Evolutionary conservation across 805 yeast species (phyloP).

Genomic region (Yamadazyma insecticola): DNA sequence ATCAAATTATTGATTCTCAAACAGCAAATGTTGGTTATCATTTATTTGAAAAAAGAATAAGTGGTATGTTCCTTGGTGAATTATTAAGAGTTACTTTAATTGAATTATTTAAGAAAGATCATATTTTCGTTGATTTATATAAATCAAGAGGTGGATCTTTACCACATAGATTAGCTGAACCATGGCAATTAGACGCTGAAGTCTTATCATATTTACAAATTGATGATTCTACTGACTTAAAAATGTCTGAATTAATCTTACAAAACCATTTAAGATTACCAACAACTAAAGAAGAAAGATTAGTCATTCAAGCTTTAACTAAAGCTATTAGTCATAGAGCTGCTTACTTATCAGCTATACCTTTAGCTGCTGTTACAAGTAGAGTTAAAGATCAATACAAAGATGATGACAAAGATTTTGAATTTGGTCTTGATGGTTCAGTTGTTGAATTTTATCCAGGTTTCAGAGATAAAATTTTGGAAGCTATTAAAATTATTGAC

Average conservation of each 20-base stretch:
- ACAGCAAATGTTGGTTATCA: conserved; percentile 86
- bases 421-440: conserved; percentile 94
- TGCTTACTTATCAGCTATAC: conserved; percentile 86
- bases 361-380: conserved; percentile 78
- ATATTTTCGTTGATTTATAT: conserved; percentile 54
- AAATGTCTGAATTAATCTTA: conserved; percentile 64
- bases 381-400: conserved; percentile 58
- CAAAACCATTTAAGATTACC: conserved; percentile 65
- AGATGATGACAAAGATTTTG: conserved; percentile 59
- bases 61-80: conserved; percentile 94
- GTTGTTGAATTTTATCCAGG: conserved; percentile 93
- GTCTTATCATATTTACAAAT: conserved; percentile 82
- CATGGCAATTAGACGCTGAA: conserved; percentile 78
- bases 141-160: conserved; percentile 36
- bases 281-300: conserved; percentile 67
- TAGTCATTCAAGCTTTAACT: conserved; percentile 66
- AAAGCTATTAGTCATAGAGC: conserved; percentile 82
- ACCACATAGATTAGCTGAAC: conserved; percentile 64
- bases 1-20: conserved; percentile 59
- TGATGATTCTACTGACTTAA: conserved; percentile 72
- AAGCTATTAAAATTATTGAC: conserved; percentile 66
- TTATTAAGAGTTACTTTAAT: conserved; percentile 68
- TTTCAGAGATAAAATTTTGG: conserved; percentile 72
- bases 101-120: conserved; percentile 58
- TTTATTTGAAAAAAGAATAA: conserved; percentile 86